phyloP scores from a whole-genome alignment of 768 basidiomycete species.

The Paxillus rubicundulus region DNA sequence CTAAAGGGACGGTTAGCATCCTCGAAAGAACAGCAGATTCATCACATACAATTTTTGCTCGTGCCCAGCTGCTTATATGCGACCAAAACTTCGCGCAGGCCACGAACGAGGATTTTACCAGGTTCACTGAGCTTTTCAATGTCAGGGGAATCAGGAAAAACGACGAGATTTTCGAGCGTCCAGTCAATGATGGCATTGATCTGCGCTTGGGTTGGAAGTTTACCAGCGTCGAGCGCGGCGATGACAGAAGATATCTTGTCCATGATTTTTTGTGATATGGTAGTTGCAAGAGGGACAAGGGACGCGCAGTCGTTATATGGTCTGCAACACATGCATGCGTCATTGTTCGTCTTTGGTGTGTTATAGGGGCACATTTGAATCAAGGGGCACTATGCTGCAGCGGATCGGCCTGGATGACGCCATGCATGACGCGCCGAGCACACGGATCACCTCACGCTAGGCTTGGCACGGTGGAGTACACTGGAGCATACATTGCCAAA shows the following conservation, averaged over 20 bases:
- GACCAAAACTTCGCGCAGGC: slow-evolving; percentile 50
- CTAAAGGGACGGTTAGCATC: slow-evolving; percentile 31
- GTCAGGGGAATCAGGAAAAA: slow-evolving; percentile 41
- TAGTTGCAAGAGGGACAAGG: too few relatives aligned
- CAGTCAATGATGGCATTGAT: slow-evolving; percentile 52
- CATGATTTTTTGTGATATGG: slow-evolving; percentile 38
- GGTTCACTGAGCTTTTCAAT: slow-evolving; percentile 49
- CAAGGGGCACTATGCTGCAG: background rate
- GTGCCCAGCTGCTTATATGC: slow-evolving; percentile 54
- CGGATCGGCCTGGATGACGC: background rate
- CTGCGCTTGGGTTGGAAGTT: slow-evolving; percentile 64
- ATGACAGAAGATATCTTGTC: slow-evolving; percentile 60
- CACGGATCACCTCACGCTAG: background rate
- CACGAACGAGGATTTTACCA: slow-evolving; percentile 50
- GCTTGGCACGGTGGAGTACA: background rate
- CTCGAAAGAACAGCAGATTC: background rate
- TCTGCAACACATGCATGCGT: too few relatives aligned
- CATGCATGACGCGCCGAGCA: background rate
- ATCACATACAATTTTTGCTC: slow-evolving; percentile 55
- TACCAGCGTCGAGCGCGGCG: slow-evolving; percentile 70
- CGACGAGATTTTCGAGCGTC: slow-evolving; percentile 47
- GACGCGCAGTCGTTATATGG: background rate
- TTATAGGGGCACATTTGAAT: too few relatives aligned
- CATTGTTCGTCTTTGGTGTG: too few relatives aligned
- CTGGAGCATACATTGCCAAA: slow-evolving; percentile 12